Evolutionary conservation across 345 rosid genomes (phyloP).

Genomic region (Eucalyptus erythrocorys): DNA sequence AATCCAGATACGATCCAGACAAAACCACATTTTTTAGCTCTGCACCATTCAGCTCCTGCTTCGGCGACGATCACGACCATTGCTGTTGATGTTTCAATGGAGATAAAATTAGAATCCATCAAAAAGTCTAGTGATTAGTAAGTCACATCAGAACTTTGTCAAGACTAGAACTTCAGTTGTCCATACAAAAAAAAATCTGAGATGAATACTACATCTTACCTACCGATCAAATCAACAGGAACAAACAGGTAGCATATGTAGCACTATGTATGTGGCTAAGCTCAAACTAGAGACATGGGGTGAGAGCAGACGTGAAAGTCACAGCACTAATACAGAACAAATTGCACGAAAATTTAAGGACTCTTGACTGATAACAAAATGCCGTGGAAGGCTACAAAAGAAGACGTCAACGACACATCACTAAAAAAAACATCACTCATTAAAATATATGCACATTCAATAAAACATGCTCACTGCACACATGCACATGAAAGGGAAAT

Average conservation of each 20-base stretch:
- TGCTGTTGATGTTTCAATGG: slow-evolving; percentile 31
- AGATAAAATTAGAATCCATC: not conserved
- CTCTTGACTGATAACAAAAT: not conserved
- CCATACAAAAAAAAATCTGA: not conserved
- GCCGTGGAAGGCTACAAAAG: not conserved
- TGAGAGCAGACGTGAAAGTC: not conserved
- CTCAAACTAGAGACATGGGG: not conserved
- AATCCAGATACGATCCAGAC: slow-evolving; percentile 18
- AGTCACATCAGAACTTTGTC: not conserved
- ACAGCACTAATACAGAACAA: not conserved
- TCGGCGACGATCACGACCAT: slow-evolving; percentile 72
- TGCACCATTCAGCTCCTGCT: slow-evolving; percentile 71
- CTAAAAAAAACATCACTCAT: not conserved
- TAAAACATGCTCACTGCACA: not conserved
- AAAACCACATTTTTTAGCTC: slow-evolving; percentile 2
- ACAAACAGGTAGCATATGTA: not conserved
- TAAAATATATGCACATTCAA: not conserved
- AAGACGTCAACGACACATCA: not conserved
- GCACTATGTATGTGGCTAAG: not conserved
- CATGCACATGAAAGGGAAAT: not conserved
- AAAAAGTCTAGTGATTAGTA: not conserved
- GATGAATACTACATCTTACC: not conserved
- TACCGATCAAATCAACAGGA: not conserved
- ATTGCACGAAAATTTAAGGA: not conserved
- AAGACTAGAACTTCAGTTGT: not conserved